Evolutionary conservation across 2,329 filamentous ascomycete species (phyloP).

Genomic region (Diaporthe longicolla): DNA sequence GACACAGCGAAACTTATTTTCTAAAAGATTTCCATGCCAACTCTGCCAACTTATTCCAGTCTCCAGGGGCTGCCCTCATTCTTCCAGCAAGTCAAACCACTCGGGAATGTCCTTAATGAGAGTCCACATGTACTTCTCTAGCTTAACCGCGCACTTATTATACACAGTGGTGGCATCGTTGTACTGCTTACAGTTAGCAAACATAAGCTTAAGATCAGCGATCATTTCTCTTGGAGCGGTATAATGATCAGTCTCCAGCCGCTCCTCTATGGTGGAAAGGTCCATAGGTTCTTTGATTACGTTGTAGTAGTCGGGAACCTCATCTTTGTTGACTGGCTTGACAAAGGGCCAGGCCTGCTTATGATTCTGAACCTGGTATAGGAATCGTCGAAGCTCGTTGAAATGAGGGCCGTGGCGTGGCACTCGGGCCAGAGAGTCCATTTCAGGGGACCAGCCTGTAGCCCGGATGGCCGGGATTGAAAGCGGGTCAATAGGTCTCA

Average conservation of each 20-base stretch:
- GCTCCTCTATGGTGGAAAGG: constrained; percentile 93
- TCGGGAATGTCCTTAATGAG: constrained; percentile 88
- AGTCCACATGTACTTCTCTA: constrained; percentile 96
- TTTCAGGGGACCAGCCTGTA: too few species aligned
- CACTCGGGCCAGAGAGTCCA: too few species aligned
- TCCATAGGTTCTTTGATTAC: constrained; percentile 99
- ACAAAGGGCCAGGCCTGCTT: constrained; percentile 95
- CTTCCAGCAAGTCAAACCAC: constrained; percentile 76
- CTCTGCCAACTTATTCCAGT: too few species aligned
- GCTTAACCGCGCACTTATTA: constrained; percentile 92
- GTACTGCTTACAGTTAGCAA: constrained; percentile 95
- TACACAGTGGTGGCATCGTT: constrained; percentile 97
- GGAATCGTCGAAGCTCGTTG: too few species aligned
- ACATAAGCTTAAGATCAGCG: constrained; percentile 88
- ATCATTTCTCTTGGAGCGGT: constrained; percentile 94
- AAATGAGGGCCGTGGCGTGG: too few species aligned
- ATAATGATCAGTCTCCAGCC: constrained; percentile 94
- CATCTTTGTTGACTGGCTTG: constrained; percentile 92
- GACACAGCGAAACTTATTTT: too few species aligned
- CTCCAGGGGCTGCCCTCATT: background rate
- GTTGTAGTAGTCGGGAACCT: constrained; percentile 98
- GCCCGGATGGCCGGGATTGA: too few species aligned
- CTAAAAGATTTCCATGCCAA: too few species aligned
- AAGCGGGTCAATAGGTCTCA: too few species aligned
- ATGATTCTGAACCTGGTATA: constrained; percentile 96